Conservation (phyloP, 106 monocot genomes). For the Dioscorea dumetorum region DNA sequence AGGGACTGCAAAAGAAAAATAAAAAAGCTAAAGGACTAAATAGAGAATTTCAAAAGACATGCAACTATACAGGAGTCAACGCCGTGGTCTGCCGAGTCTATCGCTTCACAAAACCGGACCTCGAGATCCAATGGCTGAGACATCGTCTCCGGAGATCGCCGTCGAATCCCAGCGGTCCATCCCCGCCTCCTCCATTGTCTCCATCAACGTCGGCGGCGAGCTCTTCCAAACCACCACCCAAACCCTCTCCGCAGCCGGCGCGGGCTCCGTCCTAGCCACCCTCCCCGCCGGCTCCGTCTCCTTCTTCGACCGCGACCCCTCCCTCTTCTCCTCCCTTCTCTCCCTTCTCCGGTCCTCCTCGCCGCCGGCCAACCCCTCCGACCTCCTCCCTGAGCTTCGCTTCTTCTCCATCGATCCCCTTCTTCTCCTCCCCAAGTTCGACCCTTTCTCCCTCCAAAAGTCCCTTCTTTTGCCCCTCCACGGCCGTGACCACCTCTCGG, state of each 20-base stretch:
- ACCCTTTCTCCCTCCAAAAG: slow-evolving; percentile 22
- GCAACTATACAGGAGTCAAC: too few relatives aligned
- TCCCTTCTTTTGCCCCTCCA: slow-evolving; percentile 41
- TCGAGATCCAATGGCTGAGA: neutral
- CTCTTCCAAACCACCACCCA: slow-evolving; percentile 71
- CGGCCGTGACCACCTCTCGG: slow-evolving; percentile 31
- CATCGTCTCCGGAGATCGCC: neutral
- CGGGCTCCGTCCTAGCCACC: slow-evolving; percentile 31
- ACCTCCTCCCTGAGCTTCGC: slow-evolving; percentile 22
- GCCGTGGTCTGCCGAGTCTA: too few relatives aligned
- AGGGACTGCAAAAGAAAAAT: too few relatives aligned
- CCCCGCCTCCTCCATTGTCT: slow-evolving; percentile 12
- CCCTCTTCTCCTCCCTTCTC: slow-evolving; percentile 47
- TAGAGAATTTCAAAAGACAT: too few relatives aligned
- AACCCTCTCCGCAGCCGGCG: slow-evolving; percentile 48
- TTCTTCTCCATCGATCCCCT: neutral
- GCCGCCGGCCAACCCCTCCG: slow-evolving; percentile 42
- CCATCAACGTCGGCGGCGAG: slow-evolving; percentile 80
- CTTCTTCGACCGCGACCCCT: slow-evolving; percentile 64
- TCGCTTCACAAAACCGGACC: too few relatives aligned
- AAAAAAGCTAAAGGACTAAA: too few relatives aligned
- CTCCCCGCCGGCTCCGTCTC: slow-evolving; percentile 7
- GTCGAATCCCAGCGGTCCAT: neutral
- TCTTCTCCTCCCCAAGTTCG: slow-evolving; percentile 20
- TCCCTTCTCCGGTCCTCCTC: slow-evolving; percentile 44